A percentile compares a stretch with the other conserved stretches of the same genome.
These are phyloP conservation scores for Colletotrichum tanaceti DNA, from an alignment of 2,329 filamentous ascomycete species.

Conservation along the genomic window DNA sequence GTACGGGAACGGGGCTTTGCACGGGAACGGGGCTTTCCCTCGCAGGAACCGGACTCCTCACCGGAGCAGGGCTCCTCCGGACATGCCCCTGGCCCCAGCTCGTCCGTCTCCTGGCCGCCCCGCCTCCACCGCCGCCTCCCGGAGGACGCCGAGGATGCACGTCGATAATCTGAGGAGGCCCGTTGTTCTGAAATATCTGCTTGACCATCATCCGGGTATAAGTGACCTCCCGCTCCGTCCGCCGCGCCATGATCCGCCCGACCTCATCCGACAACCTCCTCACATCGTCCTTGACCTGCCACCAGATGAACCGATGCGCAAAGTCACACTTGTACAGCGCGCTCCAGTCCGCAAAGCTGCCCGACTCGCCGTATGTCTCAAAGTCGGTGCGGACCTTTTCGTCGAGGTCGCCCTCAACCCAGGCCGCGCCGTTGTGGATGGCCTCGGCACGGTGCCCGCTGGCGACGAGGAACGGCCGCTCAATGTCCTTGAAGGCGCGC, in stretches of 20 bases:
- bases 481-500: conserved; percentile 35
- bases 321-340: conserved; percentile 38
- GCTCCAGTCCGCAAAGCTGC: conserved; percentile 35
- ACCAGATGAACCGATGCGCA: conserved; percentile 38
- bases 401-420: conserved; percentile 33
- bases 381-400: conserved; percentile 35
- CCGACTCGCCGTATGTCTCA: conserved; percentile 30
- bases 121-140: conserved; percentile 20
- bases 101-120: conserved; percentile 14
- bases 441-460: conserved; percentile 36
- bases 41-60: background rate
- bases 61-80: conserved; percentile 3
- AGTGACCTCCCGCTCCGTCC: conserved; percentile 37
- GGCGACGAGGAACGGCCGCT: conserved; percentile 33
- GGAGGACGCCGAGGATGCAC: conserved; percentile 6
- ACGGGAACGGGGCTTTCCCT: background rate
- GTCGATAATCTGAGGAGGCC: background rate
- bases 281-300: conserved; percentile 36
- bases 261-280: conserved; percentile 34
- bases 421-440: conserved; percentile 32
- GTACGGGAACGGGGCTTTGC: too few species aligned
- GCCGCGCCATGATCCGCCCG: conserved; percentile 31
- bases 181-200: conserved; percentile 17
- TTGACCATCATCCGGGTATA: conserved; percentile 35
- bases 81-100: conserved; percentile 7